These are phyloP conservation scores for Colletotrichum tamarilloi DNA, from an alignment of 2,329 filamentous ascomycete genomes.

Conservation along the genomic window DNA sequence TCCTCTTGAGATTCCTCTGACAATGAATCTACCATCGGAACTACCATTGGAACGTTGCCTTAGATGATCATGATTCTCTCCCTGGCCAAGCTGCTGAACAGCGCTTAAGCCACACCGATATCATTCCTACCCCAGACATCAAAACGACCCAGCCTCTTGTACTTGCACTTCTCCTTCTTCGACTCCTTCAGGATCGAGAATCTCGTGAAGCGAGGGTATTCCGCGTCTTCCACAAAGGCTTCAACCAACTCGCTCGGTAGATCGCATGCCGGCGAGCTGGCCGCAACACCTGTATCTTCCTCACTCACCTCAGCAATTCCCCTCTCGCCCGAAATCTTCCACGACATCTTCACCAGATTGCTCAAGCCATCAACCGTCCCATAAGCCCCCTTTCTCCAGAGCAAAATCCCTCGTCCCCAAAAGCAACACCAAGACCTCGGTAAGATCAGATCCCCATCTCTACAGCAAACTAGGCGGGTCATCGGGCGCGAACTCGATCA, in stretches of 20 bases:
- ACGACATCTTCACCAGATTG: background rate
- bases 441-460: background rate
- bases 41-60: background rate
- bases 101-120: background rate
- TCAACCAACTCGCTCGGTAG: background rate
- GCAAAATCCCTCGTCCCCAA: background rate
- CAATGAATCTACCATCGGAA: background rate
- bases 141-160: background rate
- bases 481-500: background rate
- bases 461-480: background rate
- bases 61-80: background rate
- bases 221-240: background rate
- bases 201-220: background rate
- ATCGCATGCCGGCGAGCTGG: background rate
- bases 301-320: too few relatives aligned
- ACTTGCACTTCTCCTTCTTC: background rate
- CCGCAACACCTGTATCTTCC: background rate
- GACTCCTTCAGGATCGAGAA: background rate
- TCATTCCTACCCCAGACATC: background rate
- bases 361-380: background rate
- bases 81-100: background rate
- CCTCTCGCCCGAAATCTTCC: background rate
- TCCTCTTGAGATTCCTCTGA: background rate
- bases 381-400: background rate
- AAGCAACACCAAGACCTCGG: background rate